Evolutionary conservation across 148 eudicot genomes (phyloP).

Genomic region (Silene uniflora): DNA sequence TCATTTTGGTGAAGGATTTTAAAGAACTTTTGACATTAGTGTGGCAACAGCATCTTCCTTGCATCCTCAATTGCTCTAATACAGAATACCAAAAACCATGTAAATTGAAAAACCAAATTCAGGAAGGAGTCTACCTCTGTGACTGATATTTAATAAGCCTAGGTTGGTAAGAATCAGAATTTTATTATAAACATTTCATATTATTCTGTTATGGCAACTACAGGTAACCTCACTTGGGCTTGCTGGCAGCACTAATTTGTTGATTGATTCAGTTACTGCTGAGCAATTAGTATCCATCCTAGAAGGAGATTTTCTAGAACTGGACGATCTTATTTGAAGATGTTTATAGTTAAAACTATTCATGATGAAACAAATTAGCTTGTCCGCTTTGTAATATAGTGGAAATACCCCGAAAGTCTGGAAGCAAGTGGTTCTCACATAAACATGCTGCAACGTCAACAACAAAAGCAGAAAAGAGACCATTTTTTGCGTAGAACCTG

Average conservation of each 20-base stretch:
- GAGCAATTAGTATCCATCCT: constrained; percentile 19
- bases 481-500: no score
- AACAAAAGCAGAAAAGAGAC: no score
- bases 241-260: constrained; percentile 10
- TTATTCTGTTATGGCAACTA: constrained; percentile 11
- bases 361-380: not conserved
- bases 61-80: no score
- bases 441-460: not conserved
- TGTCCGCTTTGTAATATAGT: not conserved
- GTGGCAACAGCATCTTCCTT: no score
- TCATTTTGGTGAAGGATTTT: no score
- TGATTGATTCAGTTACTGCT: constrained; percentile 16
- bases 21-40: no score
- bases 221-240: constrained; percentile 31
- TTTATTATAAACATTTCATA: not conserved
- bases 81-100: no score
- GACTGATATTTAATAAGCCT: not conserved
- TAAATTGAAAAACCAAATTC: no score
- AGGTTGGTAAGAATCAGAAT: no score
- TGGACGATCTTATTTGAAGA: constrained; percentile 42
- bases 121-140: not conserved
- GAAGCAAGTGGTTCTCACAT: not conserved
- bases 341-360: not conserved
- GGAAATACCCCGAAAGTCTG: not conserved
- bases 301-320: constrained; percentile 42